A percentile compares a stretch with the other conserved stretches of the same genome.
These are phyloP conservation scores for Gleditsia sinensis DNA, from an alignment of 306 rosid species.

Conservation along the genomic window DNA sequence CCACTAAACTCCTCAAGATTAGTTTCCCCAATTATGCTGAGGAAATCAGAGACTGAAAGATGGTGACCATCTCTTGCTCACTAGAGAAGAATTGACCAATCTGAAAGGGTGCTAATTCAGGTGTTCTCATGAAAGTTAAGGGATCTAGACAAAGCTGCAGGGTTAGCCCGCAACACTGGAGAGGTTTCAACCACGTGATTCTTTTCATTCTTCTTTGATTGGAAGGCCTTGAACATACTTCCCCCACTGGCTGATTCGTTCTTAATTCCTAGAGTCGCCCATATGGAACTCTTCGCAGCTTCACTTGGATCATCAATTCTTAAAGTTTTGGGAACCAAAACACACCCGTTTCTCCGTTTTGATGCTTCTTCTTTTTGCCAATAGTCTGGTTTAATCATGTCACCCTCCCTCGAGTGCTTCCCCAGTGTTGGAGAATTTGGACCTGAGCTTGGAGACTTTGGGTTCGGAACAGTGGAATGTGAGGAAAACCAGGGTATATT, in stretches of 20 bases:
- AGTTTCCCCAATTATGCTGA: conserved; percentile 36
- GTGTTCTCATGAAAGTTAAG: conserved; percentile 71
- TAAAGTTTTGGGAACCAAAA: conserved; percentile 84
- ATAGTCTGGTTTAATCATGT: conserved; percentile 38
- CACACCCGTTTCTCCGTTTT: conserved; percentile 58
- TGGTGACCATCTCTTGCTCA: conserved; percentile 34
- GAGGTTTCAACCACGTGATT: conserved; percentile 50
- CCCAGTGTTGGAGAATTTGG: conserved; percentile 64
- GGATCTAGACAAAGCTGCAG: conserved; percentile 92
- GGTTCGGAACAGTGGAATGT: conserved; percentile 51
- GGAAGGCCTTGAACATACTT: conserved; percentile 74
- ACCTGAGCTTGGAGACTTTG: conserved; percentile 38
- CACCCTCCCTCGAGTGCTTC: conserved; percentile 76
- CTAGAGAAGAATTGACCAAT: conserved; percentile 32
- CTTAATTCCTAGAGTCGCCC: conserved; percentile 93
- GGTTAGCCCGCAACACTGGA: conserved; percentile 70
- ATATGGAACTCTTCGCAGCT: conserved; percentile 93
- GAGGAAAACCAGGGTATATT: conserved; percentile 68
- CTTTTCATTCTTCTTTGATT: conserved; percentile 54
- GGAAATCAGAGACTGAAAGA: conserved; percentile 44
- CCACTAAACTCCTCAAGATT: conserved; percentile 43
- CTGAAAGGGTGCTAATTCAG: conserved; percentile 35
- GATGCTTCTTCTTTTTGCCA: conserved; percentile 45
- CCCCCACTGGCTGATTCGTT: conserved; percentile 63
- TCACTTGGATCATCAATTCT: conserved; percentile 87